phyloP scores from a whole-genome alignment of 257 asterid species.

The Solanum tarapatanum region DNA sequence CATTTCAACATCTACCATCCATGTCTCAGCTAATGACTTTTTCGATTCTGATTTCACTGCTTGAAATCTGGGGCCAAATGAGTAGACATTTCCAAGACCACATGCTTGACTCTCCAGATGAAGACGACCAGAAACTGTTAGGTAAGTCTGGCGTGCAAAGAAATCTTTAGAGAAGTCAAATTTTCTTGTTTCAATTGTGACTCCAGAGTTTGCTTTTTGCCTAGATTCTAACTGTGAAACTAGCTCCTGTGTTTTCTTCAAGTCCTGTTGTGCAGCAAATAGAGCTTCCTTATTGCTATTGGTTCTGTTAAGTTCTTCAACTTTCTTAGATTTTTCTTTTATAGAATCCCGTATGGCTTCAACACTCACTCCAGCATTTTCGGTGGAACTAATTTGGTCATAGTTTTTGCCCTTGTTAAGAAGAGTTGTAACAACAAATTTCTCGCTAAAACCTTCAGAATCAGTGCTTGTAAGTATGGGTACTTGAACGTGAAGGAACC shows the following conservation, averaged over 20 bases:
- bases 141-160: slow-evolving; percentile 38
- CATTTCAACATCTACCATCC: slow-evolving; percentile 77
- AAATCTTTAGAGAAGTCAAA: slow-evolving; percentile 41
- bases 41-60: slow-evolving; percentile 36
- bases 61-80: slow-evolving; percentile 72
- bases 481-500: slow-evolving; percentile 61
- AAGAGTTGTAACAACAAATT: slow-evolving; percentile 51
- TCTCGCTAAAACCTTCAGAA: slow-evolving; percentile 35
- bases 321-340: slow-evolving; percentile 42
- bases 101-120: slow-evolving; percentile 85
- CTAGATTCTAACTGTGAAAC: slow-evolving; percentile 48
- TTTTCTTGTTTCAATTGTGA: neutral
- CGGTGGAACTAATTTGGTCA: slow-evolving; percentile 9
- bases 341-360: slow-evolving; percentile 44
- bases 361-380: slow-evolving; percentile 20
- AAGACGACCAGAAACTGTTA: slow-evolving; percentile 58
- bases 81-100: slow-evolving; percentile 77
- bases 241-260: slow-evolving; percentile 47
- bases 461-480: slow-evolving; percentile 73
- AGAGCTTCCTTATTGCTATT: slow-evolving; percentile 74
- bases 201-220: slow-evolving; percentile 23
- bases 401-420: slow-evolving; percentile 13
- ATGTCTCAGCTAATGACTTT: slow-evolving; percentile 66
- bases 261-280: slow-evolving; percentile 58
- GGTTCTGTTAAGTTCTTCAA: slow-evolving; percentile 62